These are phyloP conservation scores for Fusarium subtropicale DNA, from an alignment of 2,329 filamentous ascomycete genomes.

Conservation along the genomic window DNA sequence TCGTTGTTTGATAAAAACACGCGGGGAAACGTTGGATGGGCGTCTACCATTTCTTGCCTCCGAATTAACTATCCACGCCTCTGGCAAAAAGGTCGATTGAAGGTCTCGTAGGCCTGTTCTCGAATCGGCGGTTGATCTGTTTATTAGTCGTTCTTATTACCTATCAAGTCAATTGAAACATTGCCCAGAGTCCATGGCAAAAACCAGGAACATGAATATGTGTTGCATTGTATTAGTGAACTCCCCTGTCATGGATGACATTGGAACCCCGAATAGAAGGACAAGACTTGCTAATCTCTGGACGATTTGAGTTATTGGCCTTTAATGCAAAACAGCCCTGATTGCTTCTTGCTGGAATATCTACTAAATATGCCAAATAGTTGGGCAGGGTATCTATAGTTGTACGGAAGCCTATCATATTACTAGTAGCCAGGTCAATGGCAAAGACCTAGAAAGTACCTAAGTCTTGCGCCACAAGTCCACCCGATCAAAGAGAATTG, in stretches of 20 bases:
- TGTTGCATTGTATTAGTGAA: not conserved
- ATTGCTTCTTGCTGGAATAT: not conserved
- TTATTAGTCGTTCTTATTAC: not conserved
- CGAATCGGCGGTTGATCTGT: slow-evolving; percentile 13
- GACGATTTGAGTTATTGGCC: not conserved
- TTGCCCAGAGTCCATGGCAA: not conserved
- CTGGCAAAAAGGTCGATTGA: not conserved
- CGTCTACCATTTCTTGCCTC: not conserved
- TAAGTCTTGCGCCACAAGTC: not conserved
- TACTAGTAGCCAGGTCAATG: not conserved
- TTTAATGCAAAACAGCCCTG: not conserved
- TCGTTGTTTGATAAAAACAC: not conserved
- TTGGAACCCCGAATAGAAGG: too few species aligned
- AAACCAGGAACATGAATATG: not conserved
- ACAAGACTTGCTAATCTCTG: not conserved
- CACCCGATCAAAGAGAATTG: too few species aligned
- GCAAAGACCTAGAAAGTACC: not conserved
- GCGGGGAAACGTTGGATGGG: not conserved
- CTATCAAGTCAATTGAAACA: not conserved
- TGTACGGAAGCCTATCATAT: not conserved
- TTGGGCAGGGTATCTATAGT: not conserved
- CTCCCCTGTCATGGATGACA: not conserved
- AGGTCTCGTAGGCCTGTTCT: not conserved
- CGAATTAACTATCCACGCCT: not conserved
- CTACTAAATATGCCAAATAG: not conserved